Evolutionary conservation across 768 basidiomycete species (phyloP).

Genomic region (Rhizopogon roseolus): DNA sequence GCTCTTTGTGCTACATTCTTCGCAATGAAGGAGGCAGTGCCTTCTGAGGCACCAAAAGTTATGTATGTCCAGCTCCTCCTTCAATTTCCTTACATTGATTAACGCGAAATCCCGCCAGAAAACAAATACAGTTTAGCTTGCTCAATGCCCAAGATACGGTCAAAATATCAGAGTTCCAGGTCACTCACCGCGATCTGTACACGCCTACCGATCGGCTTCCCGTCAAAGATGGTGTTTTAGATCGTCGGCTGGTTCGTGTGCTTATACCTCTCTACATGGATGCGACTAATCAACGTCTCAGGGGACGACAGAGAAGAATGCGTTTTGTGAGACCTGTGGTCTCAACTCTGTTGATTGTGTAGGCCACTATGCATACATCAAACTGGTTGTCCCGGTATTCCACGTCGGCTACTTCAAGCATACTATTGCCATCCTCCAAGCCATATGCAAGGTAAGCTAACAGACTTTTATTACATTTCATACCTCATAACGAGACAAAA

Average conservation of each 20-base stretch:
- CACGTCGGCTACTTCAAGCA: slow-evolving; percentile 99
- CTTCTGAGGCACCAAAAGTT: slow-evolving; percentile 76
- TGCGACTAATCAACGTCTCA: slow-evolving; percentile 25
- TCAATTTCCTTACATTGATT: background rate
- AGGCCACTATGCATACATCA: slow-evolving; percentile 98
- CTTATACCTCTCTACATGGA: background rate
- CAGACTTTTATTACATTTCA: background rate
- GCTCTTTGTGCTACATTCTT: background rate
- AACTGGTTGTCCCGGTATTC: slow-evolving; percentile 93
- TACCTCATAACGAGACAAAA: slow-evolving; percentile 21
- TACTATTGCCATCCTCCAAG: slow-evolving; percentile 87
- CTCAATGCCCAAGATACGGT: slow-evolving; percentile 95
- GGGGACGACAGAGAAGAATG: slow-evolving; percentile 93
- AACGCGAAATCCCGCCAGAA: slow-evolving; percentile 43
- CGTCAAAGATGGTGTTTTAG: slow-evolving; percentile 88
- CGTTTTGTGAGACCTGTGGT: slow-evolving; percentile 94
- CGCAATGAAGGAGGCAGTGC: slow-evolving; percentile 74
- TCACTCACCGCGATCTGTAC: slow-evolving; percentile 90
- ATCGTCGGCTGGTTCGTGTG: slow-evolving; percentile 74
- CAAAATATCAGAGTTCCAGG: slow-evolving; percentile 93
- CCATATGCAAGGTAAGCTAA: slow-evolving; percentile 83
- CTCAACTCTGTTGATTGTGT: slow-evolving; percentile 91
- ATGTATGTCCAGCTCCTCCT: slow-evolving; percentile 44
- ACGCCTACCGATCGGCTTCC: slow-evolving; percentile 78
- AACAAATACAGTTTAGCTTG: slow-evolving; percentile 93